Conservation (phyloP, 352 stramenopile genomes). For the Pythium phragmitis region DNA sequence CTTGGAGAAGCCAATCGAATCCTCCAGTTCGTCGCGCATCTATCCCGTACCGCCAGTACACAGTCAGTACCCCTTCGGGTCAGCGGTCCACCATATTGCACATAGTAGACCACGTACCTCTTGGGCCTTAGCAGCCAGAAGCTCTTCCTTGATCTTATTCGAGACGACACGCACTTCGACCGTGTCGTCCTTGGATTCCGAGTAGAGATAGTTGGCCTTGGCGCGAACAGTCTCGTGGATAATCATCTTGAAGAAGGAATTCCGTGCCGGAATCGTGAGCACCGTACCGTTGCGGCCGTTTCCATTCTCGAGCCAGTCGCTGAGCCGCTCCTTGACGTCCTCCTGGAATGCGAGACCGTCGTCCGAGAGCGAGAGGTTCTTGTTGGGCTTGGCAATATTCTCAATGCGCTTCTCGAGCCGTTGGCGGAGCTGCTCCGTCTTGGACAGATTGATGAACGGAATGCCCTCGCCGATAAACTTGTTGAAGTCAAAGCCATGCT, state of each 20-base stretch:
- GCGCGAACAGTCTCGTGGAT: constrained; percentile 59
- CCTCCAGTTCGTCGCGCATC: constrained; percentile 62
- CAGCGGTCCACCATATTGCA: not conserved
- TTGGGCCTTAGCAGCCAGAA: constrained; percentile 48
- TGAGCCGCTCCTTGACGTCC: constrained; percentile 44
- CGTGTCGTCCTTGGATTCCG: constrained; percentile 38
- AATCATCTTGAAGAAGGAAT: constrained; percentile 77
- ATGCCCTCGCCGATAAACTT: constrained; percentile 86
- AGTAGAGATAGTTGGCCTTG: constrained; percentile 66
- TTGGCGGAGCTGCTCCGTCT: constrained; percentile 51
- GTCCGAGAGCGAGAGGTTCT: constrained; percentile 49
- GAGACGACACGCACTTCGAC: constrained; percentile 65
- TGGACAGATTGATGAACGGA: constrained; percentile 62
- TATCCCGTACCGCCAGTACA: constrained; percentile 4
- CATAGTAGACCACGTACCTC: constrained; percentile 16
- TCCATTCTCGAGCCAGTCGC: constrained; percentile 47
- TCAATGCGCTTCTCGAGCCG: constrained; percentile 57
- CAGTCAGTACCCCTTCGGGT: not conserved
- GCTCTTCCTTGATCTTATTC: constrained; percentile 62
- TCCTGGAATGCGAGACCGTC: constrained; percentile 37
- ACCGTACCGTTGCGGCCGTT: constrained; percentile 53
- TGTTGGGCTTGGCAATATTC: constrained; percentile 54
- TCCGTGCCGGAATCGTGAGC: constrained; percentile 51
- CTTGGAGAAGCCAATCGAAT: constrained; percentile 72
- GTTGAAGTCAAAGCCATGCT: constrained; percentile 87